These are phyloP conservation scores for Auricularia heimuer DNA, from an alignment of 768 basidiomycete genomes.

Conservation along the genomic window DNA sequence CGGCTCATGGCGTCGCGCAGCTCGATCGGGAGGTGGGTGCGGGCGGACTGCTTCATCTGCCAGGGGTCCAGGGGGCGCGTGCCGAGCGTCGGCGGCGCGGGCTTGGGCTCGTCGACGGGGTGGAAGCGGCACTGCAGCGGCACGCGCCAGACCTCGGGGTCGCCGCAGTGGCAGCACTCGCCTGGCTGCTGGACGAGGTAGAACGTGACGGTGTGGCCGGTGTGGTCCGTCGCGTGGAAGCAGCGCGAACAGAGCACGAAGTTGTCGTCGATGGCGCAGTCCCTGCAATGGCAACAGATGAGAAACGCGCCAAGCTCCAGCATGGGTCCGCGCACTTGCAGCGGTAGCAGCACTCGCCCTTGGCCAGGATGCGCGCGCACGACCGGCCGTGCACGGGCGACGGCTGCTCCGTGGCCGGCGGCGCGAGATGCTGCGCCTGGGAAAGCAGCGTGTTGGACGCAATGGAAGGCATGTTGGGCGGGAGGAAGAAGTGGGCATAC, in stretches of 20 bases:
- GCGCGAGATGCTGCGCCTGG: slow-evolving; percentile 58
- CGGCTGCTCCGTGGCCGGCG: slow-evolving; percentile 43
- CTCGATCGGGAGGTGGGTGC: slow-evolving; percentile 48
- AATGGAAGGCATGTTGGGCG: slow-evolving; percentile 45
- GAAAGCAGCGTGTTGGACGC: slow-evolving; percentile 51
- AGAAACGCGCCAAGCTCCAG: neutral
- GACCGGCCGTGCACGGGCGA: slow-evolving; percentile 51
- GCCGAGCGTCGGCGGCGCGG: slow-evolving; percentile 32
- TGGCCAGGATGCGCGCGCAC: slow-evolving; percentile 80
- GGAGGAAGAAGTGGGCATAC: slow-evolving; percentile 63
- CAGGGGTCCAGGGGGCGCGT: slow-evolving; percentile 31
- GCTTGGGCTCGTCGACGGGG: slow-evolving; percentile 19
- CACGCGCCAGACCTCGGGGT: slow-evolving; percentile 75
- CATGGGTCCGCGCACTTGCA: slow-evolving; percentile 62
- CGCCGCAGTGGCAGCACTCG: slow-evolving; percentile 93
- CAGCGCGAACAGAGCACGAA: slow-evolving; percentile 86
- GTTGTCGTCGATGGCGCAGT: slow-evolving; percentile 82
- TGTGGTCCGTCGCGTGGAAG: slow-evolving; percentile 81
- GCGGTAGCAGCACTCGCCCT: slow-evolving; percentile 86
- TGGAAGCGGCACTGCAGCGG: slow-evolving; percentile 66
- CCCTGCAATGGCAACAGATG: slow-evolving; percentile 36
- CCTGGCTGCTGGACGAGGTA: slow-evolving; percentile 87
- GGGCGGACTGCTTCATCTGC: slow-evolving; percentile 47
- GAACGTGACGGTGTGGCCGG: slow-evolving; percentile 84
- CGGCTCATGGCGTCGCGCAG: slow-evolving; percentile 64